Percentiles rank a stretch among this genome's conserved stretches.
Conservation (phyloP, 345 rosid genomes). For the Nephelium lappaceum region DNA sequence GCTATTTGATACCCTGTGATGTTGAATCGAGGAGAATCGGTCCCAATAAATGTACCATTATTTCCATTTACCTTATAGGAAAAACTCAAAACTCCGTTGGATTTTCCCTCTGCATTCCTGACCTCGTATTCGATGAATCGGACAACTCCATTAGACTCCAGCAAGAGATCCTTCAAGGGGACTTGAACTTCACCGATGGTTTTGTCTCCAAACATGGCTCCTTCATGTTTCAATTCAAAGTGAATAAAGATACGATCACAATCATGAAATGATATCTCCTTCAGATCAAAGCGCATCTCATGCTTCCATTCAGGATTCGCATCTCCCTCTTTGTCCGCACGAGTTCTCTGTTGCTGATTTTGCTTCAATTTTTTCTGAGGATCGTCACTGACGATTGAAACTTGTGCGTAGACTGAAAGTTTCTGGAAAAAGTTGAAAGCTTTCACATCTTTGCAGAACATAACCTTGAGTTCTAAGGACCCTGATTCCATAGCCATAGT, state of each 20-base stretch:
- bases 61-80: slow-evolving; percentile 33
- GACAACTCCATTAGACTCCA: slow-evolving; percentile 33
- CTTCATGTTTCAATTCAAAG: slow-evolving; percentile 49
- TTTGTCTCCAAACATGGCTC: slow-evolving; percentile 56
- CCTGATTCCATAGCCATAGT: slow-evolving; percentile 29
- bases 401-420: slow-evolving; percentile 41
- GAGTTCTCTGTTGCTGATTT: slow-evolving; percentile 40
- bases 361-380: slow-evolving; percentile 29
- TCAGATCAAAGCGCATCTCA: slow-evolving; percentile 41
- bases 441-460: slow-evolving; percentile 45
- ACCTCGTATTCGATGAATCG: slow-evolving; percentile 56
- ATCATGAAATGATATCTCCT: slow-evolving; percentile 19
- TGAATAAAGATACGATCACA: slow-evolving; percentile 37
- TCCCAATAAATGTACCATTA: slow-evolving; percentile 8
- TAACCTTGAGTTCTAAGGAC: slow-evolving; percentile 41
- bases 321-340: slow-evolving; percentile 47
- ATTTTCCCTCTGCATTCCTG: slow-evolving; percentile 37
- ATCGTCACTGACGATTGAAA: slow-evolving; percentile 36
- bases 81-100: slow-evolving; percentile 47
- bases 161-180: slow-evolving; percentile 42
- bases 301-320: slow-evolving; percentile 66
- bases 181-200: slow-evolving; percentile 55
- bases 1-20: slow-evolving; percentile 26
- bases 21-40: background rate
- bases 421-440: slow-evolving; percentile 66